Evolutionary conservation across 192 early-diverging fungal species (phyloP), one percentile per base, ranked within the genome.

Genomic region (Coemansia sp.): DNA sequence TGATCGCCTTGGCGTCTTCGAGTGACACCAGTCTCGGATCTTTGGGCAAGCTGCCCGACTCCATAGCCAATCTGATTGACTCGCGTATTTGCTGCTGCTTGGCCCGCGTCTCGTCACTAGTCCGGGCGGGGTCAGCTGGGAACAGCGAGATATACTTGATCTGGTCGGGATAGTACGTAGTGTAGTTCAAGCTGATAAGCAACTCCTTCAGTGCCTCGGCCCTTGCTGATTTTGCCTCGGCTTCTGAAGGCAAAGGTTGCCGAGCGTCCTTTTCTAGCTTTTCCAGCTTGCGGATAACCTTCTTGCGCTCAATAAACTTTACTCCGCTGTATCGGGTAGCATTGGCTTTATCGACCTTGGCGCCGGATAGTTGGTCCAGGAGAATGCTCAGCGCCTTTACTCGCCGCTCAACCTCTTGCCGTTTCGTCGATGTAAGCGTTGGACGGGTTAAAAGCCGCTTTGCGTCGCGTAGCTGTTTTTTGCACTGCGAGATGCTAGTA

Each of bases 241-340:
- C 23, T 21, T 25, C 48, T 1, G 48, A 26, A 3, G 48, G 3
- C 48, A 23, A 26, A 11, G 23, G 48, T 14, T 50, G 48, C 2
- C 43, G 25, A 16, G n/a, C 5, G 3, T 16, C 37, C 26, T 62
- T 70, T 12, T 71, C 72, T 11, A 63, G 47, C 35, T 71, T 64
- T 12, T 34, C 53, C 18, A 79, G 58, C 52, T 67, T 70, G 42
- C 77, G 68, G 12, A 71, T 34, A 8, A 79, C 57, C 57, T 79
- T 79, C 63, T 74, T 79, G 58, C 77, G 68, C 71, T 79, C 77
- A 56, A 79, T 53, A 28, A 79, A 79, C 38, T 79, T 79, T 25
- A 79, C 42, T 26, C 62, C 53, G 37, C 74, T 72, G 52, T 79
- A 79, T 45, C 68, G 33, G 6, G 59, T 58, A 1, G 77, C 77